Evolutionary conservation across 208 protist genomes (phyloP).

Genomic region (Wallacemonas sp.): DNA sequence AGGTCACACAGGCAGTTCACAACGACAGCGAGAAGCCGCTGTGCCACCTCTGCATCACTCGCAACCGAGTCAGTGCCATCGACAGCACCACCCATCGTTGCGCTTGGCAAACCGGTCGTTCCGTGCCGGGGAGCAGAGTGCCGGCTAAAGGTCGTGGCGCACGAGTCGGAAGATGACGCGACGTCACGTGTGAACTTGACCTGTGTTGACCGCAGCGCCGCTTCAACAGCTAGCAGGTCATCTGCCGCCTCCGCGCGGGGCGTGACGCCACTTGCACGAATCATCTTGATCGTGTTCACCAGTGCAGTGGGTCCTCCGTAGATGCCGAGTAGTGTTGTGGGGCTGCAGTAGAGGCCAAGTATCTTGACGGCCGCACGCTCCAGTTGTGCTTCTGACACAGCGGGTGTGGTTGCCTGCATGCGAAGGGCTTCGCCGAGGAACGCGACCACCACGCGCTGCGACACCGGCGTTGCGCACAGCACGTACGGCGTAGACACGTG

Average conservation of each 20-base stretch:
- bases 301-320: slow-evolving; percentile 13
- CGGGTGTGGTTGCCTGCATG: slow-evolving; percentile 2
- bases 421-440: slow-evolving; percentile 43
- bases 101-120: too few relatives aligned
- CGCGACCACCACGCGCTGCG: slow-evolving; percentile 49
- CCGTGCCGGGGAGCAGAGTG: too few relatives aligned
- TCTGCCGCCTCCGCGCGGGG: slow-evolving; percentile 14
- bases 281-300: neutral
- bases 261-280: slow-evolving; percentile 6
- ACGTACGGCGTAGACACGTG: slow-evolving; percentile 40
- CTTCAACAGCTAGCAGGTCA: slow-evolving; percentile 1
- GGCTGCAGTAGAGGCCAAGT: slow-evolving; percentile 54
- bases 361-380: slow-evolving; percentile 39
- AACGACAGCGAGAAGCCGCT: slow-evolving; percentile 62
- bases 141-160: slow-evolving; percentile 1
- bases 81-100: too few relatives aligned
- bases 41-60: slow-evolving; percentile 36
- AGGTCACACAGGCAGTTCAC: slow-evolving; percentile 65
- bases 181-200: too few relatives aligned
- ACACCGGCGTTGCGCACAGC: slow-evolving; percentile 32
- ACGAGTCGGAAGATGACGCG: slow-evolving; percentile 22
- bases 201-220: slow-evolving; percentile 13
- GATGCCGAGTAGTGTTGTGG: slow-evolving; percentile 32
- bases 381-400: slow-evolving; percentile 24
- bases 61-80: neutral